phyloP scores from a whole-genome alignment of 345 rosid species.

The Limnanthes douglasii region DNA sequence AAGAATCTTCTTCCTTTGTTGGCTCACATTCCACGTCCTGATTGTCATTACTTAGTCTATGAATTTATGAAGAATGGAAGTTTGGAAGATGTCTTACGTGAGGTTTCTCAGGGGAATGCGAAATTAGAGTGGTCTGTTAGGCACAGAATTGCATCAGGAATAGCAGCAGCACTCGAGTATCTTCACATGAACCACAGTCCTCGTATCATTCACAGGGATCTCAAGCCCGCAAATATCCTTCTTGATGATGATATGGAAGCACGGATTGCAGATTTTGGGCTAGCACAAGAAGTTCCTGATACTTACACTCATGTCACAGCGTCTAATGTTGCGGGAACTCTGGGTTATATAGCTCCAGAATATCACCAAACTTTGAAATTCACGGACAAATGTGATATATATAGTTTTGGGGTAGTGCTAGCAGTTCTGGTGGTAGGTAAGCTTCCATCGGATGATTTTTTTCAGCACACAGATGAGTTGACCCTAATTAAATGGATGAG shows the following conservation, averaged over 20 bases:
- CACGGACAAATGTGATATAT: conserved; percentile 82
- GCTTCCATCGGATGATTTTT: conserved; percentile 79
- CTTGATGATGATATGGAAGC: conserved; percentile 93
- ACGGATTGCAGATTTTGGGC: conserved; percentile 78
- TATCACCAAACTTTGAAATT: conserved; percentile 76
- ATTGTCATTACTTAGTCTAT: conserved; percentile 69
- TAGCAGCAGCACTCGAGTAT: conserved; percentile 82
- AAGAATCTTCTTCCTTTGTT: conserved; percentile 63
- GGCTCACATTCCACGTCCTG: conserved; percentile 63
- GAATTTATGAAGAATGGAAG: conserved; percentile 96
- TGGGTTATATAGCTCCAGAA: conserved; percentile 88
- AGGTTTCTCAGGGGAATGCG: conserved; percentile 24
- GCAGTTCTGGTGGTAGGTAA: conserved; percentile 67
- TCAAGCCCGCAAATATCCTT: conserved; percentile 81
- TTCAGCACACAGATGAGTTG: conserved; percentile 57
- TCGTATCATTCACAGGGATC: conserved; percentile 68
- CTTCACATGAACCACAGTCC: conserved; percentile 62
- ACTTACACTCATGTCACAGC: conserved; percentile 46
- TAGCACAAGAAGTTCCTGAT: conserved; percentile 73
- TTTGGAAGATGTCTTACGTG: conserved; percentile 37
- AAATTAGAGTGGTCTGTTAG: conserved; percentile 62
- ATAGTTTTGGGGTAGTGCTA: conserved; percentile 70
- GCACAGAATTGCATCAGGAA: conserved; percentile 57
- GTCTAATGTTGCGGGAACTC: conserved; percentile 62
- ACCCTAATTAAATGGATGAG: conserved; percentile 72